Evolutionary conservation across 1,139 yeast genomes (phyloP).

Genomic region (Schizosaccharomyces versatilis): DNA sequence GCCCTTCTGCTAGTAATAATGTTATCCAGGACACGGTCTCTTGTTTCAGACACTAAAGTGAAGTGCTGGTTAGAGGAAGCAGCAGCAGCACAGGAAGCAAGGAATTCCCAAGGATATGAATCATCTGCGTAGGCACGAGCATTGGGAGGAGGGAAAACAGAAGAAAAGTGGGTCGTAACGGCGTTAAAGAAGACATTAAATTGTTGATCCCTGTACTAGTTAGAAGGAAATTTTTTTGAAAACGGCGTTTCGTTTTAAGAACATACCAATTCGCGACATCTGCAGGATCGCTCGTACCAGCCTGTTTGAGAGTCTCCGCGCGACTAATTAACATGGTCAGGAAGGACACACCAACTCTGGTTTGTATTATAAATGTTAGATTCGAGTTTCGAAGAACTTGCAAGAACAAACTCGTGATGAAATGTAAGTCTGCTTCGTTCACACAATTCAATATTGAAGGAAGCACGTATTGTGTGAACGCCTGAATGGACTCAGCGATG

Average conservation of each 20-base stretch:
- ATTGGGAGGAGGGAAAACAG: slow-evolving; percentile 54
- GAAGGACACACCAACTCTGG: slow-evolving; percentile 69
- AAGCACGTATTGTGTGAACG: slow-evolving; percentile 62
- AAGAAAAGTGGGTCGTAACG: slow-evolving; percentile 54
- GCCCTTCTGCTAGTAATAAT: slow-evolving; percentile 62
- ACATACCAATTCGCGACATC: slow-evolving; percentile 26
- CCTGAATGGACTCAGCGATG: slow-evolving; percentile 39
- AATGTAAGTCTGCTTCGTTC: slow-evolving; percentile 61
- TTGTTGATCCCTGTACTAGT: slow-evolving; percentile 30
- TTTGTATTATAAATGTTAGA: slow-evolving; percentile 51
- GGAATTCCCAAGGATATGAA: slow-evolving; percentile 87
- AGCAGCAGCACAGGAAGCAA: slow-evolving; percentile 81
- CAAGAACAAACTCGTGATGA: slow-evolving; percentile 61
- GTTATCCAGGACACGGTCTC: slow-evolving; percentile 81
- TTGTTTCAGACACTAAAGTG: slow-evolving; percentile 74
- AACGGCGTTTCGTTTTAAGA: neutral
- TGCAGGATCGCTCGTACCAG: slow-evolving; percentile 27
- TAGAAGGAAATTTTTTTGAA: neutral
- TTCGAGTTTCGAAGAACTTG: slow-evolving; percentile 48
- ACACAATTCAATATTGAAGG: slow-evolving; percentile 71
- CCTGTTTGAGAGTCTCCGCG: slow-evolving; percentile 76
- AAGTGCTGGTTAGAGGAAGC: slow-evolving; percentile 87
- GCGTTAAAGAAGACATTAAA: slow-evolving; percentile 65
- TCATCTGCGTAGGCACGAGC: slow-evolving; percentile 32
- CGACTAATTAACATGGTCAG: slow-evolving; percentile 75